phyloP scores from a whole-genome alignment of 305 asterid species.

The Ajuga reptans region DNA sequence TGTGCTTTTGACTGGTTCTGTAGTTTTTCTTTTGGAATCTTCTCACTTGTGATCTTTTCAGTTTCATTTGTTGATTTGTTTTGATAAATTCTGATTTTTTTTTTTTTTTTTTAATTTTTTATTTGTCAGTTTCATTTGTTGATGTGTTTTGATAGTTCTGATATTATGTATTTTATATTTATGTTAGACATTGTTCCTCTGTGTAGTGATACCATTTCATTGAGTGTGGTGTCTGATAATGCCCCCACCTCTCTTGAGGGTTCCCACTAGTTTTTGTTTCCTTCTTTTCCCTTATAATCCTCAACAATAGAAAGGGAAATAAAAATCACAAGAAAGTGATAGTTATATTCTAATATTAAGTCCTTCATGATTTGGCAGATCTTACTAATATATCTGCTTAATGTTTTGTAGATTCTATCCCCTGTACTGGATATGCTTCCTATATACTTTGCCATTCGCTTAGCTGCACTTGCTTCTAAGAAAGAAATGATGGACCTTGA shows the following conservation, averaged over 20 bases:
- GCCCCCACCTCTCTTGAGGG: background rate
- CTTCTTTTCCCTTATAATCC: background rate
- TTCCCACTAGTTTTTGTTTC: background rate
- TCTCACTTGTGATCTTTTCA: background rate
- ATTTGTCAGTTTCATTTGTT: background rate
- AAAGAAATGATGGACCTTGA: constrained; percentile 80
- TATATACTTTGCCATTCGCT: constrained; percentile 56
- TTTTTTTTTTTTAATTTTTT: too few relatives aligned
- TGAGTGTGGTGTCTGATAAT: background rate
- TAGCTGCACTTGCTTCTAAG: constrained; percentile 80
- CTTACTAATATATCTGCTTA: constrained; percentile 17
- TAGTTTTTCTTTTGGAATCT: background rate
- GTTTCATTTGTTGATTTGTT: too few relatives aligned
- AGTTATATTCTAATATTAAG: constrained; percentile 1
- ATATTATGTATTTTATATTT: background rate
- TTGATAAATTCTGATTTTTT: background rate
- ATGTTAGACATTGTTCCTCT: background rate
- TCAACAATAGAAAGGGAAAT: background rate
- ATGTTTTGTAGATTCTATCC: constrained; percentile 56
- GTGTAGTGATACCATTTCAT: background rate
- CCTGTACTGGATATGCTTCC: constrained; percentile 72
- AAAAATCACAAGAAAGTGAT: background rate
- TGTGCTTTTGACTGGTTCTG: background rate
- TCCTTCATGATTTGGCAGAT: background rate
- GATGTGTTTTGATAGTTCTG: background rate